Percentiles rank a stretch among this genome's conserved stretches.
phyloP scores from a whole-genome alignment of 768 basidiomycete genomes.

The Pleurotus citrinopileatus region DNA sequence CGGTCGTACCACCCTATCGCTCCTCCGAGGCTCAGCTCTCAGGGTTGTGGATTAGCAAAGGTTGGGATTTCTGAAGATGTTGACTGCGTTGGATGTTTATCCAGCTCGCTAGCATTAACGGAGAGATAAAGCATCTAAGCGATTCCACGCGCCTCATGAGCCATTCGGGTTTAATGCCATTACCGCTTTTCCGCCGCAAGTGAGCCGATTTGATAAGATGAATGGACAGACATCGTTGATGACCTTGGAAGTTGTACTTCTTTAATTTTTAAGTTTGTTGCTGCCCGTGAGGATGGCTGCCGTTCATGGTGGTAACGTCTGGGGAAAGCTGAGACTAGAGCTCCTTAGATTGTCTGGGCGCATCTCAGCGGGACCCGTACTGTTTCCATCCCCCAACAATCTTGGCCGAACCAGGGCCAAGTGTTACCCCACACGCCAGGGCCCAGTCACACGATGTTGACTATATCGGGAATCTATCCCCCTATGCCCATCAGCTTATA shows the following conservation, averaged over 20 bases:
- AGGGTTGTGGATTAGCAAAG: background rate
- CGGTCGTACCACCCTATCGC: constrained; percentile 1
- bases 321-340: background rate
- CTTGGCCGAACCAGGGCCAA: constrained; percentile 3
- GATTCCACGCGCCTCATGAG: background rate
- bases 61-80: background rate
- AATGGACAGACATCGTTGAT: background rate
- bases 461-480: background rate
- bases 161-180: background rate
- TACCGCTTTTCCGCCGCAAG: constrained; percentile 6
- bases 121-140: background rate
- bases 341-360: background rate
- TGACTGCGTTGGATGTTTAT: background rate
- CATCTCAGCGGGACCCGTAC: background rate
- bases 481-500: constrained; percentile 6
- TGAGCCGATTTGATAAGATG: background rate
- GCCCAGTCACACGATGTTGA: constrained; percentile 6
- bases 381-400: background rate
- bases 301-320: too few relatives aligned
- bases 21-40: background rate
- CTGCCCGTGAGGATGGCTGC: too few relatives aligned
- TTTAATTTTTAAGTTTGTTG: too few relatives aligned
- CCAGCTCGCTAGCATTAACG: background rate
- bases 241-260: too few relatives aligned
- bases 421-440: constrained; percentile 5